Base-by-base conservation (phyloP, 176 grass and related monocot genomes). In the Bonia amplexicaulis region DNA sequence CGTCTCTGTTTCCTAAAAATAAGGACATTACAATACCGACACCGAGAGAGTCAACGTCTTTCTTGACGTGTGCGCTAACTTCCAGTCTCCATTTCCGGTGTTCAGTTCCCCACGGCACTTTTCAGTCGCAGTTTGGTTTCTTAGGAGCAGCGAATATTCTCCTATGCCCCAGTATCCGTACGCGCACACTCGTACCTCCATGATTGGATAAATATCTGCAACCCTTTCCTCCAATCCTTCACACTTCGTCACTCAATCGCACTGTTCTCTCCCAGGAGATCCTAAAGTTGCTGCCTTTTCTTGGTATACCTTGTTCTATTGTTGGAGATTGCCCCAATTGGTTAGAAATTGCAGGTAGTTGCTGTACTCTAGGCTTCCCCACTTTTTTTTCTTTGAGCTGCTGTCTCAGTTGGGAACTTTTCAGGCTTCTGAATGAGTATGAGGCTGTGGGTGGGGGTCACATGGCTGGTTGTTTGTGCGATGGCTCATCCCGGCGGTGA, bases 401-500 rank as follows among this genome's bases (percentile, higher is more conserved):
- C 9, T 20, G 47, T 71, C 20, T 19, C 42, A 74, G 14, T n/a
- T 60, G 2, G 26, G 63, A 46, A 7, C 4, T 33, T 42, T n/a
- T 29, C 83, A 86, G 88, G 71, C 45, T 29, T 71, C 63, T 3
- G 12, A 64, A 48, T 9, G 66, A 61, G 22, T 11, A 76, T 76
- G 22, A 40, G 63, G 59, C 40, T 87, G 31, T 83, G 57, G 80
- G 74, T 57, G 29, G 70, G 67, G 5, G 29, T 12, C 46, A 0
- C 80, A 3, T 90, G 89, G 74, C 69, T 90, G 67, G 49, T 46
- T 37, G 59, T 48, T 26, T 58, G 79, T 4, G 40, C 40, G 10
- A 22, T 73, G 26, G 88, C 66, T 4, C 79, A 78, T 27, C 41
- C 39, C 46, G n/a, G 85, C 73, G 52, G 87, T 9, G 89, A 91